phyloP scores from a whole-genome alignment of 805 yeast species.

The Cyberlindnera samutprakarnensis region DNA sequence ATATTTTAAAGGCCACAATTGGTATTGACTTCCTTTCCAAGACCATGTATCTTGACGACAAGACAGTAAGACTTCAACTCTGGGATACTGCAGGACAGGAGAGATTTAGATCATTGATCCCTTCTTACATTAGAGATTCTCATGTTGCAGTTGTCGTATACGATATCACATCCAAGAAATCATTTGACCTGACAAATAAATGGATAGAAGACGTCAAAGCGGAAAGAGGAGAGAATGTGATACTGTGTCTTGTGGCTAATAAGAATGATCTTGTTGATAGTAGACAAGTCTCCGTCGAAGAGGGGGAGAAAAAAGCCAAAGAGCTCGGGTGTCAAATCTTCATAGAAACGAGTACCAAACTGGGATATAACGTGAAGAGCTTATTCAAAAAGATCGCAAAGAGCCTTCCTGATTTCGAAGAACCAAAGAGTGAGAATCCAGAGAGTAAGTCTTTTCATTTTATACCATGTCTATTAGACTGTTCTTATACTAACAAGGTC shows the following conservation, averaged over 20 bases:
- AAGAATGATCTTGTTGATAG: slow-evolving; percentile 76
- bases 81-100: slow-evolving; percentile 99
- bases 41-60: slow-evolving; percentile 93
- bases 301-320: slow-evolving; percentile 74
- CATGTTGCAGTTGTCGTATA: slow-evolving; percentile 97
- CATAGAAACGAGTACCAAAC: slow-evolving; percentile 92
- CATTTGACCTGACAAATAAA: slow-evolving; percentile 75
- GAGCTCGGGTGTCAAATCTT: slow-evolving; percentile 69
- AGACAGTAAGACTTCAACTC: slow-evolving; percentile 86
- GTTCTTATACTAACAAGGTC: background rate
- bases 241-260: slow-evolving; percentile 87
- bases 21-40: slow-evolving; percentile 94
- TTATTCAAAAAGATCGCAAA: slow-evolving; percentile 88
- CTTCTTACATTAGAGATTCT: slow-evolving; percentile 91
- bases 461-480: no score
- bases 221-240: slow-evolving; percentile 87
- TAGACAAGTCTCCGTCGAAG: slow-evolving; percentile 76
- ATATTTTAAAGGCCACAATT: slow-evolving; percentile 61
- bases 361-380: slow-evolving; percentile 87
- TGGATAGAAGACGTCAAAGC: slow-evolving; percentile 95
- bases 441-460: slow-evolving; percentile 18
- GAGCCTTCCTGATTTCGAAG: slow-evolving; percentile 76
- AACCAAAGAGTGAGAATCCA: slow-evolving; percentile 18
- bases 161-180: slow-evolving; percentile 81
- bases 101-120: slow-evolving; percentile 88